Conservation (phyloP, 2,329 filamentous ascomycete genomes). For the Geosmithia putterillii region DNA sequence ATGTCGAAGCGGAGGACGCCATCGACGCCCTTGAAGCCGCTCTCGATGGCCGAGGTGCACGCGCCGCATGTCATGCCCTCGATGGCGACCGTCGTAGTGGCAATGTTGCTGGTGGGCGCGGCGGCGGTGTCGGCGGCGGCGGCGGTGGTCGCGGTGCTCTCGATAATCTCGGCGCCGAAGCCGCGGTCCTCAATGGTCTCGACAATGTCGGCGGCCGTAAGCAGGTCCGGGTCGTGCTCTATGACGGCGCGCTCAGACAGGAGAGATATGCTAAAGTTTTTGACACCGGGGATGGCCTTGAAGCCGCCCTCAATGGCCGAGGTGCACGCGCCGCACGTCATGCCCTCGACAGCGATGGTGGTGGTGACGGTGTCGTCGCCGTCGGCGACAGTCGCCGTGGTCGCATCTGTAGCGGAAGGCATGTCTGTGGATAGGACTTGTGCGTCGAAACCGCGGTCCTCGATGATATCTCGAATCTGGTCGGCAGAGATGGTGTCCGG, state of each 20-base stretch:
- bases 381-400: conserved; percentile 12
- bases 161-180: conserved; percentile 69
- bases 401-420: conserved; percentile 33
- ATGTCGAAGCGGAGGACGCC: conserved; percentile 88
- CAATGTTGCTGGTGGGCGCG: conserved; percentile 27
- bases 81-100: conserved; percentile 76
- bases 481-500: conserved; percentile 61
- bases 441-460: conserved; percentile 86
- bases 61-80: conserved; percentile 97
- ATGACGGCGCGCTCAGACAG: conserved; percentile 78
- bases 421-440: conserved; percentile 76
- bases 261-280: conserved; percentile 68
- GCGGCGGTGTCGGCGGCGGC: conserved; percentile 7
- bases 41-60: conserved; percentile 84
- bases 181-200: conserved; percentile 59
- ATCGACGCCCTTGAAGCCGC: conserved; percentile 63
- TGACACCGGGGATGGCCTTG: conserved; percentile 60
- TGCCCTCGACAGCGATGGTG: conserved; percentile 69
- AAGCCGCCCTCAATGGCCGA: conserved; percentile 75
- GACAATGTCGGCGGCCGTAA: conserved; percentile 39
- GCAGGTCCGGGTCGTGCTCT: conserved; percentile 54
- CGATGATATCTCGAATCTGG: conserved; percentile 71
- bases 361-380: conserved; percentile 45
- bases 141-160: conserved; percentile 30
- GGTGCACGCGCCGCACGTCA: conserved; percentile 87